Conservation (phyloP, 208 protist genomes). For the Trypanosoma congolense region DNA sequence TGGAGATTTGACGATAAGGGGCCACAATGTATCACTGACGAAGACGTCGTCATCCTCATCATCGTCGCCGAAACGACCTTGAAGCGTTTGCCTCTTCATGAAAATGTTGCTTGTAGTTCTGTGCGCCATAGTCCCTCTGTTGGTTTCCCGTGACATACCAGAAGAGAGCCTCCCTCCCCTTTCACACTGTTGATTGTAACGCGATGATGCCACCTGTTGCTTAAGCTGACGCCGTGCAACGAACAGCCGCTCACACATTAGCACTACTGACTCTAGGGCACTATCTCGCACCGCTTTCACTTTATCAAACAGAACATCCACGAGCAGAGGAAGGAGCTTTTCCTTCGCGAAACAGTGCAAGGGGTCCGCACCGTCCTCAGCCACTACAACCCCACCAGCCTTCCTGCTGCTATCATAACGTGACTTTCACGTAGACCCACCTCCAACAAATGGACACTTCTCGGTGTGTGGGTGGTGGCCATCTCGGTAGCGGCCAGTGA, state of each 20-base stretch:
- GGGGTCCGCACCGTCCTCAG: constrained; percentile 21
- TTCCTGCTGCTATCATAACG: background rate
- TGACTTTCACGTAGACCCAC: constrained; percentile 13
- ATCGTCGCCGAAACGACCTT: background rate
- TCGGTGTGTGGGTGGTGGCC: background rate
- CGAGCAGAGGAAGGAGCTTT: constrained; percentile 61
- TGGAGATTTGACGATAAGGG: constrained; percentile 41
- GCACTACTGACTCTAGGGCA: constrained; percentile 45
- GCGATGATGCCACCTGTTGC: background rate
- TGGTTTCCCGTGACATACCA: background rate
- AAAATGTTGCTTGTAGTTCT: background rate
- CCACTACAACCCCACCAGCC: constrained; percentile 10
- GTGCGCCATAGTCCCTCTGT: background rate
- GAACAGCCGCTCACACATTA: constrained; percentile 29
- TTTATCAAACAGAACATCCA: constrained; percentile 76
- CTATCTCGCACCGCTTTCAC: constrained; percentile 66
- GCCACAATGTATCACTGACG: constrained; percentile 73
- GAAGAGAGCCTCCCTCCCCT: background rate
- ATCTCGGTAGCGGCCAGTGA: constrained; percentile 14
- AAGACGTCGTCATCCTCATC: constrained; percentile 32
- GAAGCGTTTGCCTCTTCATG: background rate
- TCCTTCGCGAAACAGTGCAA: constrained; percentile 56
- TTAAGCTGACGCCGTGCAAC: constrained; percentile 7
- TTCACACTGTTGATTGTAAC: background rate
- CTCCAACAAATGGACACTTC: constrained; percentile 7